A percentile compares a stretch with the other conserved stretches of the same genome.
These are phyloP conservation scores for Candida montana DNA, from an alignment of 805 yeast species.

Conservation along the genomic window DNA sequence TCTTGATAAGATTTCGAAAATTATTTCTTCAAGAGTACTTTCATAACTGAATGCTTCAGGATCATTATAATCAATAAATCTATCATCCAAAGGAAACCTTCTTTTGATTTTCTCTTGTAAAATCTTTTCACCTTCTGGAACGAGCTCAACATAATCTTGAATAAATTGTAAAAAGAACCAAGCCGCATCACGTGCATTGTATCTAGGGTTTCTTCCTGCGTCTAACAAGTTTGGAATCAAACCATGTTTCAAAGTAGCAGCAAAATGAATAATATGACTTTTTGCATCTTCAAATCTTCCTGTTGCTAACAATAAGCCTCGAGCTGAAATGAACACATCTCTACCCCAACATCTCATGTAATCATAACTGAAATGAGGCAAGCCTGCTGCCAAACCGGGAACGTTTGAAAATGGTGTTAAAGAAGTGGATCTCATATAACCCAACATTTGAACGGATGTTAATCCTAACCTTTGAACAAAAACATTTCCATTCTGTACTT, in stretches of 20 bases:
- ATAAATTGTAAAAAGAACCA: slow-evolving; percentile 92
- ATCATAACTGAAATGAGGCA: slow-evolving; percentile 87
- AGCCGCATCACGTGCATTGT: slow-evolving; percentile 94
- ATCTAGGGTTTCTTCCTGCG: slow-evolving; percentile 90
- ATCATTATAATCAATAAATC: slow-evolving; percentile 62
- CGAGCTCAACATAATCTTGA: slow-evolving; percentile 70
- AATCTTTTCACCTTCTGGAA: slow-evolving; percentile 62
- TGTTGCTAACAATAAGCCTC: slow-evolving; percentile 77
- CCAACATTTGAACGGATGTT: slow-evolving; percentile 84
- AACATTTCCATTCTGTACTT: slow-evolving; percentile 55
- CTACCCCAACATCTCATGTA: slow-evolving; percentile 99
- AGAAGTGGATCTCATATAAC: slow-evolving; percentile 67
- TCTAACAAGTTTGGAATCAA: slow-evolving; percentile 89
- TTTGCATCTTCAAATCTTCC: slow-evolving; percentile 78
- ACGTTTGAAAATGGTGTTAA: slow-evolving; percentile 56
- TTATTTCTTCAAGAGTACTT: slow-evolving; percentile 65
- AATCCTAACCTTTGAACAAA: slow-evolving; percentile 78
- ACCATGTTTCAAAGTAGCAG: slow-evolving; percentile 89
- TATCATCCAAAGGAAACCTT: slow-evolving; percentile 86
- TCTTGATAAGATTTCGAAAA: slow-evolving; percentile 77
- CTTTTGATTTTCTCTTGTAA: slow-evolving; percentile 70
- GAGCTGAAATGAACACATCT: slow-evolving; percentile 82
- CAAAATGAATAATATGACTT: slow-evolving; percentile 79
- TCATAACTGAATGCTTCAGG: slow-evolving; percentile 71
- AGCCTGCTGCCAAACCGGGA: slow-evolving; percentile 89